phyloP scores from a whole-genome alignment of 805 yeast species.

The Kodamaea leandrae region DNA sequence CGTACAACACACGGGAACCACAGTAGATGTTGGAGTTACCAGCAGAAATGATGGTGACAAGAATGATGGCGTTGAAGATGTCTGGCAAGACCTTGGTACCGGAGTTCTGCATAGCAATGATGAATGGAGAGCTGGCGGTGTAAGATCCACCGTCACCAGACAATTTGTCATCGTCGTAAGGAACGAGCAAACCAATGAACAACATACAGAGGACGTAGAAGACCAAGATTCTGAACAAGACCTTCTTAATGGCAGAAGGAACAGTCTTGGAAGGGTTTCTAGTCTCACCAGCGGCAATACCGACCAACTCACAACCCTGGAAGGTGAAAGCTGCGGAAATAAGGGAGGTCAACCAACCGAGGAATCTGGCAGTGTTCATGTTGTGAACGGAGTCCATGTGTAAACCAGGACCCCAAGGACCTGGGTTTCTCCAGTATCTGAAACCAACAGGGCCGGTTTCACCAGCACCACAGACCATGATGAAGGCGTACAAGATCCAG shows the following conservation, averaged over 20 bases:
- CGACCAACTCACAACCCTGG: slow-evolving; percentile 77
- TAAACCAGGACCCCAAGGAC: slow-evolving; percentile 74
- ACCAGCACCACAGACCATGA: slow-evolving; percentile 78
- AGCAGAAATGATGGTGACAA: slow-evolving; percentile 69
- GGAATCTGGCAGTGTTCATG: slow-evolving; percentile 53
- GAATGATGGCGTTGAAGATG: slow-evolving; percentile 69
- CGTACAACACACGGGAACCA: slow-evolving; percentile 65
- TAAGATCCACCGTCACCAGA: slow-evolving; percentile 25
- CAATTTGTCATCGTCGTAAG: slow-evolving; percentile 60
- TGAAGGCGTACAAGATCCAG: slow-evolving; percentile 62
- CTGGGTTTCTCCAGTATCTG: slow-evolving; percentile 79
- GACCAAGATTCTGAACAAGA: slow-evolving; percentile 59
- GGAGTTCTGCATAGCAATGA: slow-evolving; percentile 65
- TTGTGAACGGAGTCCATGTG: slow-evolving; percentile 40
- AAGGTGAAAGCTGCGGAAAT: slow-evolving; percentile 76
- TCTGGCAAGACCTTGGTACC: slow-evolving; percentile 67
- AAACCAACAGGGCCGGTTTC: slow-evolving; percentile 68
- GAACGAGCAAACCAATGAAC: slow-evolving; percentile 69
- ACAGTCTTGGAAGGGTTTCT: slow-evolving; percentile 66
- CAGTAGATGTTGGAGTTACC: slow-evolving; percentile 74
- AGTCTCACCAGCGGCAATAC: slow-evolving; percentile 74
- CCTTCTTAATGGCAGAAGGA: slow-evolving; percentile 70
- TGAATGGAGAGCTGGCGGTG: slow-evolving; percentile 63
- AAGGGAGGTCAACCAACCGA: slow-evolving; percentile 69
- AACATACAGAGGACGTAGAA: slow-evolving; percentile 66